Percentiles rank a stretch among this genome's conserved stretches.
These are phyloP conservation scores for Fomitopsis schrenkii DNA, from an alignment of 1,284 basidiomycete species.

Conservation along the genomic window DNA sequence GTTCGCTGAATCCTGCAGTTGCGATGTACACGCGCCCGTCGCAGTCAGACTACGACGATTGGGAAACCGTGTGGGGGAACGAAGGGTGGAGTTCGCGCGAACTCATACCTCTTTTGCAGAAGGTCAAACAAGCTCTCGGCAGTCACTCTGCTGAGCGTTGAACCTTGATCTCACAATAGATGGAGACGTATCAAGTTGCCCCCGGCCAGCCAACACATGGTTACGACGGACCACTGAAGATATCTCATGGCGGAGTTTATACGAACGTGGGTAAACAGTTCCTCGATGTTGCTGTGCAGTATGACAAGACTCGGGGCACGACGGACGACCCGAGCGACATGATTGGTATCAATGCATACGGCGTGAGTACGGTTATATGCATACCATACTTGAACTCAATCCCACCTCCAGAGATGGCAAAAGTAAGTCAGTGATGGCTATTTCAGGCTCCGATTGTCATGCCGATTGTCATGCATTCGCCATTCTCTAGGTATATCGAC, in stretches of 20 bases:
- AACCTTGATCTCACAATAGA: conserved; percentile 24
- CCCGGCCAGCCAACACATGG: conserved; percentile 24
- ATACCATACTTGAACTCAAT: too few relatives aligned
- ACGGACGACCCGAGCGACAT: conserved; percentile 23
- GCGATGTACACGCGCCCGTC: conserved; percentile 47
- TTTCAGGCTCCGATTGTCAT: neutral
- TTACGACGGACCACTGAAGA: conserved; percentile 22
- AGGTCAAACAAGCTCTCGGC: conserved; percentile 29
- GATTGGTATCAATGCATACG: conserved; percentile 23
- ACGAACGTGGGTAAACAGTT: conserved; percentile 28
- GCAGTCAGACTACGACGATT: conserved; percentile 55
- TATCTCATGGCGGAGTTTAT: conserved; percentile 18
- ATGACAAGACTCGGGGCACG: conserved; percentile 31
- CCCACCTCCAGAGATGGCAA: neutral
- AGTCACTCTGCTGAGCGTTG: neutral
- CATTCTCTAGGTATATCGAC: conserved; percentile 45
- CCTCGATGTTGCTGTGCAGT: conserved; percentile 37
- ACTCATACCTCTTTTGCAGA: conserved; percentile 45
- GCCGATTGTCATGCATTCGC: neutral
- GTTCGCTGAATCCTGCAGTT: conserved; percentile 7
- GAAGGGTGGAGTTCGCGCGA: conserved; percentile 48
- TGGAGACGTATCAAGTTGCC: conserved; percentile 44
- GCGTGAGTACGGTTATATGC: conserved; percentile 12
- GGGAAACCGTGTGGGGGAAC: conserved; percentile 42
- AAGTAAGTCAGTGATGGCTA: neutral